Conservation (phyloP, 345 rosid genomes). For the Eucalyptus marginata region DNA sequence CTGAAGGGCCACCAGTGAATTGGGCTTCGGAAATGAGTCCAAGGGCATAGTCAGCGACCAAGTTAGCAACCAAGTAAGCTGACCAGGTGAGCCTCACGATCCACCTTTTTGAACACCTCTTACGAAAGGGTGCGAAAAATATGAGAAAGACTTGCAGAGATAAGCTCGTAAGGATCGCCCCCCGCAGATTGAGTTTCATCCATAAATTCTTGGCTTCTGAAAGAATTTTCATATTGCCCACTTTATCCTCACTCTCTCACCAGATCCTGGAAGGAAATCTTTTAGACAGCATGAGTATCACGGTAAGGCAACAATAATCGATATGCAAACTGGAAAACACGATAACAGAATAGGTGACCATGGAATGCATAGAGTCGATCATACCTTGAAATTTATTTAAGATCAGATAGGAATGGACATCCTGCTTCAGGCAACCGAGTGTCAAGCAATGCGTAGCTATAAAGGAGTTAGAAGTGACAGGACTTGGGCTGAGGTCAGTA, state of each 20-base stretch:
- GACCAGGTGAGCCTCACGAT: constrained; percentile 27
- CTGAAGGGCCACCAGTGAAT: background rate
- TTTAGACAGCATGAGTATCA: background rate
- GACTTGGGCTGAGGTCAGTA: background rate
- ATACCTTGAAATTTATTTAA: background rate
- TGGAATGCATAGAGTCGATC: background rate
- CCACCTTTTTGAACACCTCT: background rate
- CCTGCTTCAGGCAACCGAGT: background rate
- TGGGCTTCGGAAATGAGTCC: constrained; percentile 15
- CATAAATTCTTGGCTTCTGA: background rate
- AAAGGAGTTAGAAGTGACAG: background rate
- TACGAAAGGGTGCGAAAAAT: background rate
- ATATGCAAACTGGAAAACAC: background rate
- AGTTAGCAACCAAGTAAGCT: constrained; percentile 41
- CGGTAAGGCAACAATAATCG: background rate
- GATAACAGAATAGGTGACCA: background rate
- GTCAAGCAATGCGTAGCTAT: background rate
- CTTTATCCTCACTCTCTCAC: background rate
- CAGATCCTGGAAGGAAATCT: background rate
- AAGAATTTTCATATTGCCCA: background rate
- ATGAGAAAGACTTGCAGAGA: background rate
- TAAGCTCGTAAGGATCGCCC: background rate
- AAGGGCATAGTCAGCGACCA: constrained; percentile 35
- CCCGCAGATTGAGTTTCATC: background rate
- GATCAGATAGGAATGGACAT: background rate